Base-by-base conservation (phyloP, 2,329 filamentous ascomycete species). In the Phyllosticta ampelicida region DNA sequence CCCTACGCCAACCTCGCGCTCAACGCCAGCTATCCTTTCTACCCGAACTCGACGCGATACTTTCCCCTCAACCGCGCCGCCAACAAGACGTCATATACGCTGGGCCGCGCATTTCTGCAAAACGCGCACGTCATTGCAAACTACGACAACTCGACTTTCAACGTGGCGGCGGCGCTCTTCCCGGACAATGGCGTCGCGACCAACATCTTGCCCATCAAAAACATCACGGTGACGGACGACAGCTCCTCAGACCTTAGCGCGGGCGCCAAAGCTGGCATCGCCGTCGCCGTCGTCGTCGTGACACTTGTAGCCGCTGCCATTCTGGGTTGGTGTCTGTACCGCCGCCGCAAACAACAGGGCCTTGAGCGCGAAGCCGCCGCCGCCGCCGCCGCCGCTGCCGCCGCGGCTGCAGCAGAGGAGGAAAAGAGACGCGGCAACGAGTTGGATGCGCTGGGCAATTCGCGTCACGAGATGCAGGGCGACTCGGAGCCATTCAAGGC, bases 151-250 rank as follows among this genome's bases (percentile, higher is more conserved):
- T 51, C 60, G 20, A 66, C 61, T 21, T 67, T 69, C 54, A 66
- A 64, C 1, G 64, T 85, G 21, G 77, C 83, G 57, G 79, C 83
- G 63, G 81, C 82, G 64, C 65, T 54, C 80, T 82, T 65, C 77
- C 82, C n/a, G 62, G 72, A 52, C 66, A 63, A 75, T 11, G 72
- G 76, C 1, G 62, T 61, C 65, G 30, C 67, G 61, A 11, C 73
- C 75, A 61, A 74, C 71, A 26, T 75, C 72, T 36, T 68, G 10
- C 55, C 67, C 9, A 66, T 70, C 20, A 49, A 64, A 53, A 44
- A 30, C n/a, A 48, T 21, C 6, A 59, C 48, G 19, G n/a, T n/a
- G 8, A 48, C 49, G 10, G 51, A 21, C 51, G 21, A 57, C 10
- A 57, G 56, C 5, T 55, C 48, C 26, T 55, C 57, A 3, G n/a